Evolutionary conservation across 2,329 filamentous ascomycete species (phyloP).

Genomic region (Penicillium griseofulvum): DNA sequence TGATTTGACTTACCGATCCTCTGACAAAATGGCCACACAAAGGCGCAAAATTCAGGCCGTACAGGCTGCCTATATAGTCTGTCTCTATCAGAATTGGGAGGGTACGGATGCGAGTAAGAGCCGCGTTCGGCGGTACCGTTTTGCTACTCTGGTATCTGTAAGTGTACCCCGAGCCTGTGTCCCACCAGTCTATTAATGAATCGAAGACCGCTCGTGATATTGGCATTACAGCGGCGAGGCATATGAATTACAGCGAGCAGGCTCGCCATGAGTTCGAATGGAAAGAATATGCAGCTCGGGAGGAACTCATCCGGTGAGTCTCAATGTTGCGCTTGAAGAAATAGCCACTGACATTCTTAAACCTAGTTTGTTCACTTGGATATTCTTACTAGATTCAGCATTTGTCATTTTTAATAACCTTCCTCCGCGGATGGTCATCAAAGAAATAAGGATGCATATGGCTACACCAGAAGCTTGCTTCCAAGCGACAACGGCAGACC

Average conservation of each 20-base stretch:
- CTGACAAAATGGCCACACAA: slow-evolving; percentile 6
- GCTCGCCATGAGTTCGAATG: slow-evolving; percentile 33
- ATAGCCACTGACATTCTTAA: neutral
- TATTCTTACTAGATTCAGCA: slow-evolving; percentile 40
- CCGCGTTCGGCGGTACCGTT: slow-evolving; percentile 38
- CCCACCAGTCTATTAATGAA: neutral
- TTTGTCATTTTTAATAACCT: slow-evolving; percentile 46
- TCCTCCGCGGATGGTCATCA: slow-evolving; percentile 41
- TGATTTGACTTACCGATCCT: slow-evolving; percentile 19
- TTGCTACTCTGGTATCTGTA: slow-evolving; percentile 38
- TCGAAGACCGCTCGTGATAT: slow-evolving; percentile 32
- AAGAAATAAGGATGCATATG: slow-evolving; percentile 41
- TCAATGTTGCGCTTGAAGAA: neutral
- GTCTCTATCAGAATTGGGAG: slow-evolving; percentile 43
- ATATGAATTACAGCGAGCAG: slow-evolving; percentile 26
- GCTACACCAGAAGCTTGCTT: slow-evolving; percentile 39
- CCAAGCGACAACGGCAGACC: slow-evolving; percentile 33
- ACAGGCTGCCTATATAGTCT: slow-evolving; percentile 40
- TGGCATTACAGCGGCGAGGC: slow-evolving; percentile 27
- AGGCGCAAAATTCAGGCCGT: slow-evolving; percentile 34
- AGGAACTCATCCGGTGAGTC: slow-evolving; percentile 35
- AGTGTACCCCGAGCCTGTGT: neutral
- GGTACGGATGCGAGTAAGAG: slow-evolving; percentile 35
- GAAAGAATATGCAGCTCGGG: slow-evolving; percentile 32
- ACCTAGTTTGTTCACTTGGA: slow-evolving; percentile 30